Evolutionary conservation across 2,329 filamentous ascomycete genomes (phyloP).

Genomic region (Paecilomyces niveus): DNA sequence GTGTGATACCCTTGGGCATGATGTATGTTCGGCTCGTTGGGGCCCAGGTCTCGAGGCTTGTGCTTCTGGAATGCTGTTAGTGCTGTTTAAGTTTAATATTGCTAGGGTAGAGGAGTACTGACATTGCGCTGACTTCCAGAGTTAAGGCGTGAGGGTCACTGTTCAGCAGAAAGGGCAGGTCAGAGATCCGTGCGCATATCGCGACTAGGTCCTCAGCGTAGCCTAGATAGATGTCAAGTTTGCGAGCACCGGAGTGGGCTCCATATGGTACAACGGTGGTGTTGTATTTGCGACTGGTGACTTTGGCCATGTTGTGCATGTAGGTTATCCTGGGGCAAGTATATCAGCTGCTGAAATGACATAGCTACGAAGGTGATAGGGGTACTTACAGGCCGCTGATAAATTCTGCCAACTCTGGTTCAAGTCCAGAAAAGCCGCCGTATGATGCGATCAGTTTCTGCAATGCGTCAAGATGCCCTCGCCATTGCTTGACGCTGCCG

Average conservation of each 20-base stretch:
- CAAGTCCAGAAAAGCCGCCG: slow-evolving; percentile 22
- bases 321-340: slow-evolving; percentile 21
- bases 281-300: slow-evolving; percentile 23
- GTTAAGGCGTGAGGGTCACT: slow-evolving; percentile 13
- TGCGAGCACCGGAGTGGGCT: slow-evolving; percentile 17
- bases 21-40: slow-evolving; percentile 19
- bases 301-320: slow-evolving; percentile 25
- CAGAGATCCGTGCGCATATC: slow-evolving; percentile 25
- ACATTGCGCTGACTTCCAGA: slow-evolving; percentile 23
- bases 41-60: slow-evolving; percentile 24
- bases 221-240: slow-evolving; percentile 30
- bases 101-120: slow-evolving; percentile 2
- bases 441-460: slow-evolving; percentile 25
- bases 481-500: slow-evolving; percentile 32
- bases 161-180: slow-evolving; percentile 14
- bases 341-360: slow-evolving; percentile 2
- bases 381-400: slow-evolving; percentile 25
- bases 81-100: neutral
- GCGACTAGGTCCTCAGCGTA: slow-evolving; percentile 31
- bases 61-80: slow-evolving; percentile 16
- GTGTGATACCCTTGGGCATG: slow-evolving; percentile 23
- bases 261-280: slow-evolving; percentile 11
- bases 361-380: no score
- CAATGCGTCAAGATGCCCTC: slow-evolving; percentile 28
- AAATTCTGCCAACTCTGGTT: slow-evolving; percentile 24